Conservation (phyloP, 1,284 basidiomycete genomes). For the Boletus calvinii region DNA sequence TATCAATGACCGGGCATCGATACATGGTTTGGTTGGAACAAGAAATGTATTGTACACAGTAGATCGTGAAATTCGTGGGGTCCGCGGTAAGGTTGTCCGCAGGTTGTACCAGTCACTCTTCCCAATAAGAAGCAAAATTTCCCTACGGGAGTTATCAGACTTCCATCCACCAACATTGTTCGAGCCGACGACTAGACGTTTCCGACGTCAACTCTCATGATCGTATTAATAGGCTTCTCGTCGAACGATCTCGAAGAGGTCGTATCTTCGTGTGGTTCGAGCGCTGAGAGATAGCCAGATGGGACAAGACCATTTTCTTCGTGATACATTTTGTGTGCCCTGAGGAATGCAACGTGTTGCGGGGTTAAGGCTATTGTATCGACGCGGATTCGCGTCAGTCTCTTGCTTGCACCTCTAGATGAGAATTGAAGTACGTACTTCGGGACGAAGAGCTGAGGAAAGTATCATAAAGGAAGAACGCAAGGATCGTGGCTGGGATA, state of each 20-base stretch:
- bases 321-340: constrained; percentile 24
- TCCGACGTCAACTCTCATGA: neutral
- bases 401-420: neutral
- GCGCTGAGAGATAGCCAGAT: constrained; percentile 19
- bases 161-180: neutral
- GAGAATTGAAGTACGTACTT: constrained; percentile 25
- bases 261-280: constrained; percentile 9
- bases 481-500: constrained; percentile 58
- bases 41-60: constrained; percentile 8
- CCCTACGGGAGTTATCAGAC: neutral
- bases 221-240: constrained; percentile 7
- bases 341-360: constrained; percentile 23
- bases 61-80: constrained; percentile 3
- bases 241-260: constrained; percentile 15
- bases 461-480: constrained; percentile 51
- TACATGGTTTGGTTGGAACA: constrained; percentile 3
- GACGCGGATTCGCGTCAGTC: constrained; percentile 13
- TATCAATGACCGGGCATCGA: neutral
- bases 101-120: neutral
- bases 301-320: constrained; percentile 30
- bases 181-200: constrained; percentile 19
- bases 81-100: neutral
- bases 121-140: constrained; percentile 5
- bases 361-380: constrained; percentile 25
- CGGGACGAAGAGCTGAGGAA: constrained; percentile 40